Evolutionary conservation across 257 asterid genomes (phyloP).

Genomic region (Nicotiana attenuata): DNA sequence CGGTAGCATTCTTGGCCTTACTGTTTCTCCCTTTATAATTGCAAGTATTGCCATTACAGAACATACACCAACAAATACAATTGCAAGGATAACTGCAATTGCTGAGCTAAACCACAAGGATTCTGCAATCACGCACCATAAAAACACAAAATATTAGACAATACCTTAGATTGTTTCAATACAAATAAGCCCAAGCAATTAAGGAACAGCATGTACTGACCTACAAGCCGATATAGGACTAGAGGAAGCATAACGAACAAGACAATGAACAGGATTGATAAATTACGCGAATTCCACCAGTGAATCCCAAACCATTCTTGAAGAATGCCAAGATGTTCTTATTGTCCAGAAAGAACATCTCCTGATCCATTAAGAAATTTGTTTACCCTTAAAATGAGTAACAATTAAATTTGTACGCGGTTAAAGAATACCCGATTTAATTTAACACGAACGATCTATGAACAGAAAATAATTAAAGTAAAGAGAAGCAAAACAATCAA

Average conservation of each 20-base stretch:
- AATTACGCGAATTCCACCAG: constrained; percentile 80
- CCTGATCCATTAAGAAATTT: no score
- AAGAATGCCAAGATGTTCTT: constrained; percentile 50
- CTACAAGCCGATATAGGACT: constrained; percentile 70
- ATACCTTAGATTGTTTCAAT: no score
- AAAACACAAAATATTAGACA: no score
- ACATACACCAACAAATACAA: constrained; percentile 77
- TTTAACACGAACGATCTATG: no score
- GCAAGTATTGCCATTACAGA: constrained; percentile 68
- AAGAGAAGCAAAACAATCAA: no score
- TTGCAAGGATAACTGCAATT: no score
- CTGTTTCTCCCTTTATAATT: constrained; percentile 48
- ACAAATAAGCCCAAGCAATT: neutral
- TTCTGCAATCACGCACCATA: constrained; percentile 36
- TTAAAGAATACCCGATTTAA: no score
- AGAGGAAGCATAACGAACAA: constrained; percentile 66
- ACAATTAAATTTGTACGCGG: no score
- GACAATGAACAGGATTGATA: constrained; percentile 50
- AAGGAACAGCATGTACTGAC: constrained; percentile 25
- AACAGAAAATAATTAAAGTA: no score
- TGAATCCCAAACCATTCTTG: constrained; percentile 87
- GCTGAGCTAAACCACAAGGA: constrained; percentile 81
- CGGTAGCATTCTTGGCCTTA: constrained; percentile 49
- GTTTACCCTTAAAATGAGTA: no score
- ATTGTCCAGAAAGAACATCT: no score